Base-by-base conservation (phyloP, 2,329 filamentous ascomycete genomes). In the Graphium sp. region DNA sequence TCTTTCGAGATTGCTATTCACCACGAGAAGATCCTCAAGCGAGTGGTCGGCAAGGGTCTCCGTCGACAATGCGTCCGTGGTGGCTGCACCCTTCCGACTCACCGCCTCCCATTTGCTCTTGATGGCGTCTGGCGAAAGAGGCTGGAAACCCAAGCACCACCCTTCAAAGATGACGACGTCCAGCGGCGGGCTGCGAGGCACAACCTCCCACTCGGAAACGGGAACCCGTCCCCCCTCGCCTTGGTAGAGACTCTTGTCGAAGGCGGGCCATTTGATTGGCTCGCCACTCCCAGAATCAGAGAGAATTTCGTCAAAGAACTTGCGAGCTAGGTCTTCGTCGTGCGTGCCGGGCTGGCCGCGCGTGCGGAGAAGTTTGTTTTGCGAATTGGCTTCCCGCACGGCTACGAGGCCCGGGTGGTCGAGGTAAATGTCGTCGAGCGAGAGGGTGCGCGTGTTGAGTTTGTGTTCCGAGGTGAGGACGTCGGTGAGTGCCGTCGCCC, bases 381-480 rank as follows among this genome's bases (percentile, higher is more conserved):
- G 52, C 0, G 77, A 67, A 43, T 89, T 60, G 5, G 63, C 51
- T 24, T 60, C 50, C 16, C 78, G 72, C 14, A 91, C 66, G 2
- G 60, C 57, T 16, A 64, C 47, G 48, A 89, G 80, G 37, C 76
- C 64, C 13, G 58, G 55, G 46, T 81, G 80, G 10, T 70, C 64
- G 30, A 91, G 71, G 53, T 94, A 93, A 39, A 94, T 74, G 54
- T 93, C 84, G 49, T 94, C 85, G 37, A 93, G 76, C 47, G 79
- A 85, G 48, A 82, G 66, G 29, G 82, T 74, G 26, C 80, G 58
- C 3, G 76, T 77, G 14, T 79, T 58, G 14, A 56, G 59, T 43
- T 75, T 59, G 20, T 48, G 45, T 4, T 24, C 5, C 10, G 58
- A 48, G 25, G 65, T 59, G 19, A 87, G 66, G 9, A 64, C 68